Percentiles rank a stretch among this genome's conserved stretches.
phyloP scores from a whole-genome alignment of 1,284 basidiomycete genomes.

The Lignosus rhinocerotis region DNA sequence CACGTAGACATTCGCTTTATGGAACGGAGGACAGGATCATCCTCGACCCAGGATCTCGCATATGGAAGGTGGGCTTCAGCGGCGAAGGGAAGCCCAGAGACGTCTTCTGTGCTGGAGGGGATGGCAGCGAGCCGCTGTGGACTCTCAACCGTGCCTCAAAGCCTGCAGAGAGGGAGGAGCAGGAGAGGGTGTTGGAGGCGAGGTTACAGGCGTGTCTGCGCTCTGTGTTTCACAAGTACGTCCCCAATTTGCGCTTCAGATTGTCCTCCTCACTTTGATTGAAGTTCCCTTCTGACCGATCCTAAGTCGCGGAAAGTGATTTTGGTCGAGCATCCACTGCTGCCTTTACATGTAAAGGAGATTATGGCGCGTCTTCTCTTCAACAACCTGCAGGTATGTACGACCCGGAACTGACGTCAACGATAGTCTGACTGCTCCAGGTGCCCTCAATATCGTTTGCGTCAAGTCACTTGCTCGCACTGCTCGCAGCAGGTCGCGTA shows the following conservation, averaged over 20 bases:
- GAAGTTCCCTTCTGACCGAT: conserved; percentile 87
- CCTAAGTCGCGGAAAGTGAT: conserved; percentile 94
- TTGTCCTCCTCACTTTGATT: conserved; percentile 14
- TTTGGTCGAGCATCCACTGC: conserved; percentile 85
- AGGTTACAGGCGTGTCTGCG: conserved; percentile 70
- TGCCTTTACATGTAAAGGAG: conserved; percentile 87
- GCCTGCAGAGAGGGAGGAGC: conserved; percentile 62
- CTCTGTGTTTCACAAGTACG: conserved; percentile 85
- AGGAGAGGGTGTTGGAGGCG: conserved; percentile 69
- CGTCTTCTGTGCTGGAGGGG: conserved; percentile 59
- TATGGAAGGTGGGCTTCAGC: conserved; percentile 90
- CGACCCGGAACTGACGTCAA: not conserved
- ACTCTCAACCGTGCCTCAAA: conserved; percentile 55
- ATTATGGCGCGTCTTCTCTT: conserved; percentile 86
- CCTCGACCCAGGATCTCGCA: conserved; percentile 79
- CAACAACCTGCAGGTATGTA: conserved; percentile 80
- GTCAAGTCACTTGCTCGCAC: conserved; percentile 80
- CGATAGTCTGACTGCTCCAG: conserved; percentile 40
- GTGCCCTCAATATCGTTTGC: conserved; percentile 93
- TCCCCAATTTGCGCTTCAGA: conserved; percentile 16
- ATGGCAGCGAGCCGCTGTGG: conserved; percentile 55
- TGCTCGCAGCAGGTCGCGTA: conserved; percentile 84
- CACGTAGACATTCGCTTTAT: conserved; percentile 76
- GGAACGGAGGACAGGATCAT: conserved; percentile 86
- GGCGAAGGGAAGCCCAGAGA: conserved; percentile 84